Evolutionary conservation across 768 basidiomycete genomes (phyloP).

Genomic region (Infundibulicybe gibba): DNA sequence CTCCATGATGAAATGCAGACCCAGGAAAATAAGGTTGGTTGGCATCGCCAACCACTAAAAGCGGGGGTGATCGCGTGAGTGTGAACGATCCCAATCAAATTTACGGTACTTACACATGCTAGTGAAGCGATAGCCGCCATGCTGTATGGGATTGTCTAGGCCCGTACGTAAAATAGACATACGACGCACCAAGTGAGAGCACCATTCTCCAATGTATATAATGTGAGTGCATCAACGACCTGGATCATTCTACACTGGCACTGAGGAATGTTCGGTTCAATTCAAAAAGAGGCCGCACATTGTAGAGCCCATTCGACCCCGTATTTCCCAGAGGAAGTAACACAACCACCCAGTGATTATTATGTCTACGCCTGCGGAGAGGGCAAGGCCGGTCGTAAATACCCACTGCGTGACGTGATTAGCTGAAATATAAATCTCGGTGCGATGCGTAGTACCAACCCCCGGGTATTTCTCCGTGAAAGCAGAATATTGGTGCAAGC

Average conservation of each 20-base stretch:
- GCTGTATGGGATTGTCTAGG: slow-evolving; percentile 14
- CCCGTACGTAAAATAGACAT: not conserved
- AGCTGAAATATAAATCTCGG: not conserved
- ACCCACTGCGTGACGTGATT: slow-evolving; percentile 25
- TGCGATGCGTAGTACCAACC: slow-evolving; percentile 4
- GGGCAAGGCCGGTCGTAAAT: slow-evolving; percentile 36
- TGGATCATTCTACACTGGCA: slow-evolving; percentile 28
- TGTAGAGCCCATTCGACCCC: slow-evolving; percentile 19
- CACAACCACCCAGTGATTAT: slow-evolving; percentile 33
- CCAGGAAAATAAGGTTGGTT: slow-evolving; percentile 37
- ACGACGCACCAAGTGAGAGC: slow-evolving; percentile 31
- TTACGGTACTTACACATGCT: slow-evolving; percentile 29
- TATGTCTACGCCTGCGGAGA: slow-evolving; percentile 35
- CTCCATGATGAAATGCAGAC: slow-evolving; percentile 43
- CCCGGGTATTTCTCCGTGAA: slow-evolving; percentile 14
- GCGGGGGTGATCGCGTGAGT: not conserved
- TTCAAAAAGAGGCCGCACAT: slow-evolving; percentile 14
- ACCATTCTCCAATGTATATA: slow-evolving; percentile 42
- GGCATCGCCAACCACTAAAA: slow-evolving; percentile 40
- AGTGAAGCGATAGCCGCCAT: slow-evolving; percentile 37
- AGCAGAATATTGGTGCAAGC: slow-evolving; percentile 10
- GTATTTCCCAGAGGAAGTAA: slow-evolving; percentile 28
- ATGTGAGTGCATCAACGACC: slow-evolving; percentile 30
- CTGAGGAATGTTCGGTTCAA: not conserved
- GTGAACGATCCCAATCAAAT: not conserved